Conservation (phyloP, 2,329 filamentous ascomycete species). For the Macrophomina phaseolina region DNA sequence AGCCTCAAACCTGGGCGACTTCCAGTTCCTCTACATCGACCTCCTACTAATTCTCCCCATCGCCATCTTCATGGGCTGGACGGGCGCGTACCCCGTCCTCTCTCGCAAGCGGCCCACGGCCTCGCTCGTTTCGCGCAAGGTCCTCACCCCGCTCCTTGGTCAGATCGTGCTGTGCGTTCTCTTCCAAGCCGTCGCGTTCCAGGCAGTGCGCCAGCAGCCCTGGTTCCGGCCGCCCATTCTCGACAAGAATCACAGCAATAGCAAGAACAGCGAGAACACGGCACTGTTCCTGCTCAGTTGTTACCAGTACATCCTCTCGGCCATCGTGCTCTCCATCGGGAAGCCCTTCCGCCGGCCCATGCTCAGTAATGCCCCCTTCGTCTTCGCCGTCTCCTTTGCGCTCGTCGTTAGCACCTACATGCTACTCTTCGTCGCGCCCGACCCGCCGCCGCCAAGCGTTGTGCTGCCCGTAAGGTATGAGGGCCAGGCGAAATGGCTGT, state of each 20-base stretch:
- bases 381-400: conserved; percentile 69
- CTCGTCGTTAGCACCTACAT: conserved; percentile 77
- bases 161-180: conserved; percentile 83
- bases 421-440: conserved; percentile 61
- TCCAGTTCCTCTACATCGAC: conserved; percentile 98
- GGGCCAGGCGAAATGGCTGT: conserved; percentile 64
- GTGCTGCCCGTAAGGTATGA: background rate
- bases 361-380: conserved; percentile 64
- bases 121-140: conserved; percentile 89
- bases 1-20: conserved; percentile 93
- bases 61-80: conserved; percentile 99
- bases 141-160: conserved; percentile 85
- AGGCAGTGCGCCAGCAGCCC: conserved; percentile 75
- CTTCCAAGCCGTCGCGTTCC: conserved; percentile 76
- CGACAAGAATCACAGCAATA: conserved; percentile 79
- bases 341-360: conserved; percentile 85
- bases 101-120: conserved; percentile 88
- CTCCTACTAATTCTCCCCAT: conserved; percentile 91
- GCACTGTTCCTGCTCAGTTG: conserved; percentile 87
- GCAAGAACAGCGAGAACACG: conserved; percentile 92
- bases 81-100: conserved; percentile 77
- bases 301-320: conserved; percentile 93
- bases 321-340: conserved; percentile 88
- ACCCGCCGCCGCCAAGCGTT: conserved; percentile 52
- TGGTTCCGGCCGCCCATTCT: conserved; percentile 86